A percentile compares a stretch with the other conserved stretches of the same genome.
These are phyloP conservation scores for Selaginella moellendorffii DNA, from an alignment of 75 land plant genomes.

Conservation along the genomic window DNA sequence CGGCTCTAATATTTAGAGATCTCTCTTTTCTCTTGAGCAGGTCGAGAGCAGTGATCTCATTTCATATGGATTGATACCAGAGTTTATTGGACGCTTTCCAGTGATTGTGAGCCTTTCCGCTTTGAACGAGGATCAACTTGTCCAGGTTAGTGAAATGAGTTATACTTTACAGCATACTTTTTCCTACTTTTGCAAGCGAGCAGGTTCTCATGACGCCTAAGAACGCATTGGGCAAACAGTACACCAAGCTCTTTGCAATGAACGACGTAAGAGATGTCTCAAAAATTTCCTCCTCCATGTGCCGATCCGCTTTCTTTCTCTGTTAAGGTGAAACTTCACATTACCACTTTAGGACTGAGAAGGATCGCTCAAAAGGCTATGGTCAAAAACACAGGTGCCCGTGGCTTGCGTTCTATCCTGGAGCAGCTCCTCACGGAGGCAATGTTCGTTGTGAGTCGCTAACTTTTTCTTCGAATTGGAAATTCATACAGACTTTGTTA, in stretches of 20 bases:
- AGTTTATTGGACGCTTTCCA: constrained; percentile 81
- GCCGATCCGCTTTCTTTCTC: not conserved
- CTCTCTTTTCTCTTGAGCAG: constrained; percentile 23
- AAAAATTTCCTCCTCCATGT: not conserved
- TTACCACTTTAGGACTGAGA: not conserved
- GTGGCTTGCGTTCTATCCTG: constrained; percentile 8
- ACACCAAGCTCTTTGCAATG: not conserved
- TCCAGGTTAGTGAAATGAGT: no score
- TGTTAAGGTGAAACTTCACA: constrained; percentile 1
- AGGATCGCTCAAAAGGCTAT: not conserved
- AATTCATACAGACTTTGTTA: no score
- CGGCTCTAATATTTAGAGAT: no score
- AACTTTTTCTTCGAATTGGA: no score
- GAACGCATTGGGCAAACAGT: not conserved
- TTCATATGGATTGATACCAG: constrained; percentile 75
- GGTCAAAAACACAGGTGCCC: not conserved
- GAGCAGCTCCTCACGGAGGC: constrained; percentile 3
- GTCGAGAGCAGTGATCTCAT: constrained; percentile 78
- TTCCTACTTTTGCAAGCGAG: no score
- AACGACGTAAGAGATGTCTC: not conserved
- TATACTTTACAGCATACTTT: not conserved
- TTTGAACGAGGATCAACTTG: constrained; percentile 68
- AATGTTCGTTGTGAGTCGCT: not conserved
- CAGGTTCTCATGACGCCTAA: not conserved
- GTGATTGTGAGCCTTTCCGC: constrained; percentile 61